Evolutionary conservation across 495 filamentous ascomycete genomes (phyloP).

Genomic region (Penicillium angulare): DNA sequence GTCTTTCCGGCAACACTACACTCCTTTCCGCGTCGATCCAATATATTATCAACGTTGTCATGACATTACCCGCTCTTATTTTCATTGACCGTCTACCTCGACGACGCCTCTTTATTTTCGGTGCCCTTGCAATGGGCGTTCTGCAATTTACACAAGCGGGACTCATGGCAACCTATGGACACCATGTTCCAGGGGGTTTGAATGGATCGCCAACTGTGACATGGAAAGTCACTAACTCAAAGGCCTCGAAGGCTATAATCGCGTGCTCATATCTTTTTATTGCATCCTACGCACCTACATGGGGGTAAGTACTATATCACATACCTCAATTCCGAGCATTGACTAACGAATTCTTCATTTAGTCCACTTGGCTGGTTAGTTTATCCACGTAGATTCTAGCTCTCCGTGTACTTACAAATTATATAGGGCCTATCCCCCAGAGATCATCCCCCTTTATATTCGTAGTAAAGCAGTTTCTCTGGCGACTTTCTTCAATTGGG

Average conservation of each 20-base stretch:
- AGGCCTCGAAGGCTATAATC: conserved; percentile 51
- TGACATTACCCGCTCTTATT: conserved; percentile 62
- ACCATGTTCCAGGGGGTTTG: conserved; percentile 39
- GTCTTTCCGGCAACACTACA: conserved; percentile 30
- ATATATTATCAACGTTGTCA: conserved; percentile 71
- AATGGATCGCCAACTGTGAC: conserved; percentile 46
- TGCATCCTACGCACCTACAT: conserved; percentile 57
- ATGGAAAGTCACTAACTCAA: conserved; percentile 56
- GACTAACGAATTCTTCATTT: neutral
- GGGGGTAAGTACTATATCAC: conserved; percentile 9
- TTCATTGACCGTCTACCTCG: conserved; percentile 55
- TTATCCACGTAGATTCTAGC: neutral
- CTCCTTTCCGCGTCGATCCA: conserved; percentile 72
- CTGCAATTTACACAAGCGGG: conserved; percentile 54
- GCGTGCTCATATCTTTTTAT: conserved; percentile 67
- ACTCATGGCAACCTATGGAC: conserved; percentile 61
- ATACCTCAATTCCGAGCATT: neutral
- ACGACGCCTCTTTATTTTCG: conserved; percentile 50
- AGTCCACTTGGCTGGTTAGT: conserved; percentile 18
- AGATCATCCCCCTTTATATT: conserved; percentile 20
- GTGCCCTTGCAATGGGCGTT: conserved; percentile 49
- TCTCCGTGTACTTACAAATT: conserved; percentile 2
- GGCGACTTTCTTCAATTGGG: conserved; percentile 20
- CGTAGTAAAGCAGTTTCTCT: conserved; percentile 19
- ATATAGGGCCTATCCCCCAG: conserved; percentile 17